A percentile compares a stretch with the other conserved stretches of the same genome.
These are phyloP conservation scores for Claviceps cyperi DNA, from an alignment of 2,329 filamentous ascomycete species.

Conservation along the genomic window DNA sequence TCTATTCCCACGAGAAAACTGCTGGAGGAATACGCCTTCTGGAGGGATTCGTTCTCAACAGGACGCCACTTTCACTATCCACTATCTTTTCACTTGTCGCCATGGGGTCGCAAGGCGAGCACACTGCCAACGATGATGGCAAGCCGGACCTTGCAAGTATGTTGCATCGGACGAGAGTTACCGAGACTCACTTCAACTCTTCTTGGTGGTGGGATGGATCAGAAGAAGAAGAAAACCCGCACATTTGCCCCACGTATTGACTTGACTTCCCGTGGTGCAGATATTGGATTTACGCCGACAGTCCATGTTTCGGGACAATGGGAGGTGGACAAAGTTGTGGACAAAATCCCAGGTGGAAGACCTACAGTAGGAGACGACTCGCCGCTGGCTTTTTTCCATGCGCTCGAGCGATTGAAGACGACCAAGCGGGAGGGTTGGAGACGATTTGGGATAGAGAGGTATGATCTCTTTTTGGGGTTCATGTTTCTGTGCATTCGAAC, in stretches of 20 bases:
- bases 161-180: conserved; percentile 1
- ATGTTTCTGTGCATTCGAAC: too few relatives aligned
- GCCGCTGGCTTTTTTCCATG: conserved; percentile 84
- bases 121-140: conserved; percentile 9
- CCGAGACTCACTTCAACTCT: too few relatives aligned
- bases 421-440: conserved; percentile 94
- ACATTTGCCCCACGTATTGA: not conserved
- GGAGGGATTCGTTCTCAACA: too few relatives aligned
- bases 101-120: conserved; percentile 17
- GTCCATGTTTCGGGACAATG: conserved; percentile 32
- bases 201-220: not conserved
- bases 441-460: conserved; percentile 62
- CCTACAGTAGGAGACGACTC: conserved; percentile 48
- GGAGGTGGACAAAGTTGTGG: conserved; percentile 48
- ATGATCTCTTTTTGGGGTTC: conserved; percentile 4
- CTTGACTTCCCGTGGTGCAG: conserved; percentile 4
- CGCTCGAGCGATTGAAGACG: conserved; percentile 87
- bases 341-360: conserved; percentile 41
- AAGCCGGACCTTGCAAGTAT: conserved; percentile 13
- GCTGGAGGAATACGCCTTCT: not conserved
- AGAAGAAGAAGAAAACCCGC: not conserved
- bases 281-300: conserved; percentile 22
- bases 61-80: not conserved
- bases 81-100: not conserved
- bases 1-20: not conserved